A percentile compares a stretch with the other conserved stretches of the same genome.
phyloP scores from a whole-genome alignment of 768 basidiomycete species.

The Phlebiopsis gigantea region DNA sequence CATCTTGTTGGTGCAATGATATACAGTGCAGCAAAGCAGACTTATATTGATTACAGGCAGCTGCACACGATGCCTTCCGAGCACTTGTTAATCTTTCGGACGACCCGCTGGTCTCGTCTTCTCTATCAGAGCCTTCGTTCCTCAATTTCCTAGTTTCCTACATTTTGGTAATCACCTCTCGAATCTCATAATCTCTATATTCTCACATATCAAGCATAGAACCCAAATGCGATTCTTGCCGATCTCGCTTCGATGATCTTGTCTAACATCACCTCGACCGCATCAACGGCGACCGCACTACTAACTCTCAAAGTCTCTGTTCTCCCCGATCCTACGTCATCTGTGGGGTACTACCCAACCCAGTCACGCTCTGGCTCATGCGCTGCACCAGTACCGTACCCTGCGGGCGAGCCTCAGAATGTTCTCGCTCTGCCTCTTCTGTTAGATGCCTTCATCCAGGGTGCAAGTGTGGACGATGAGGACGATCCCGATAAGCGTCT shows the following conservation, averaged over 20 bases:
- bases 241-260: conserved; percentile 97
- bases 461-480: conserved; percentile 49
- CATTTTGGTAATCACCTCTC: conserved; percentile 62
- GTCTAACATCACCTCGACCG: conserved; percentile 85
- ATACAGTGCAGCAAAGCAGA: background rate
- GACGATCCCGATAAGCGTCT: conserved; percentile 42
- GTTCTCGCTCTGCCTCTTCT: conserved; percentile 72
- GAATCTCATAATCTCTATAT: background rate
- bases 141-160: conserved; percentile 83
- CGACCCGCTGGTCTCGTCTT: conserved; percentile 58
- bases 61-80: conserved; percentile 92
- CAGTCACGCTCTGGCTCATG: conserved; percentile 81
- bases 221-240: conserved; percentile 84
- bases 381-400: conserved; percentile 67
- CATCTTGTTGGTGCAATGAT: conserved; percentile 56
- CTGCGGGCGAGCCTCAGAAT: conserved; percentile 45
- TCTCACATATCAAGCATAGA: conserved; percentile 38
- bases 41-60: conserved; percentile 43
- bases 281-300: conserved; percentile 58
- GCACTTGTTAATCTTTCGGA: conserved; percentile 93
- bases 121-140: conserved; percentile 70
- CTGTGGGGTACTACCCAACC: conserved; percentile 60
- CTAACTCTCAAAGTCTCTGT: conserved; percentile 63
- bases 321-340: conserved; percentile 42
- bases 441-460: conserved; percentile 85